Conservation (phyloP, 257 asterid species). For the Lithospermum erythrorhizon region DNA sequence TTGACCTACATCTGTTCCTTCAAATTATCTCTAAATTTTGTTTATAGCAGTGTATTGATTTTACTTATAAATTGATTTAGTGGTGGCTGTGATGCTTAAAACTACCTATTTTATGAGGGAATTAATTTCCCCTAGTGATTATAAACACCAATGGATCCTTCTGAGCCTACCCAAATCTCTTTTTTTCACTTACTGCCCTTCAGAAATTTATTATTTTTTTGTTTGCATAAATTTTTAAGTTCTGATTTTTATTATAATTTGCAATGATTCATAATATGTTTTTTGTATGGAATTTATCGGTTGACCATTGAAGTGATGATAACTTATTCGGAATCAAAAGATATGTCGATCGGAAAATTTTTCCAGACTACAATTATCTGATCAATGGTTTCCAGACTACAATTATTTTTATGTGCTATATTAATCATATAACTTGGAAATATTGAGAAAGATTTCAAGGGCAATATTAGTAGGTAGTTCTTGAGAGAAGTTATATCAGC, state of each 20-base stretch:
- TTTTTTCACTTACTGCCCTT: background rate
- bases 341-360: slow-evolving; percentile 38
- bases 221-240: too few relatives aligned
- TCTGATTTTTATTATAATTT: background rate
- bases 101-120: slow-evolving; percentile 75
- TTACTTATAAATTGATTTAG: background rate
- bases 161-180: slow-evolving; percentile 35
- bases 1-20: too few relatives aligned
- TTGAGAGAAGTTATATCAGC: too few relatives aligned
- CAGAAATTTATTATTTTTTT: too few relatives aligned
- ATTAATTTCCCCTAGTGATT: slow-evolving; percentile 33
- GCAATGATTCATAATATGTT: background rate
- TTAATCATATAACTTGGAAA: too few relatives aligned
- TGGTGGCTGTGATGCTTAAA: slow-evolving; percentile 50
- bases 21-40: too few relatives aligned
- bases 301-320: slow-evolving; percentile 40
- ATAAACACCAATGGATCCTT: slow-evolving; percentile 89
- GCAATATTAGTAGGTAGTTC: too few relatives aligned
- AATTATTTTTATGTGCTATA: slow-evolving; percentile 16
- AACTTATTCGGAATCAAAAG: slow-evolving; percentile 19
- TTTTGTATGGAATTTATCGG: background rate
- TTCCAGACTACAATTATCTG: slow-evolving; percentile 87
- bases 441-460: too few relatives aligned
- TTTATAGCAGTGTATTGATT: too few relatives aligned
- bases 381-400: slow-evolving; percentile 71